phyloP scores from a whole-genome alignment of 306 rosid species.

The Rosa rugosa region DNA sequence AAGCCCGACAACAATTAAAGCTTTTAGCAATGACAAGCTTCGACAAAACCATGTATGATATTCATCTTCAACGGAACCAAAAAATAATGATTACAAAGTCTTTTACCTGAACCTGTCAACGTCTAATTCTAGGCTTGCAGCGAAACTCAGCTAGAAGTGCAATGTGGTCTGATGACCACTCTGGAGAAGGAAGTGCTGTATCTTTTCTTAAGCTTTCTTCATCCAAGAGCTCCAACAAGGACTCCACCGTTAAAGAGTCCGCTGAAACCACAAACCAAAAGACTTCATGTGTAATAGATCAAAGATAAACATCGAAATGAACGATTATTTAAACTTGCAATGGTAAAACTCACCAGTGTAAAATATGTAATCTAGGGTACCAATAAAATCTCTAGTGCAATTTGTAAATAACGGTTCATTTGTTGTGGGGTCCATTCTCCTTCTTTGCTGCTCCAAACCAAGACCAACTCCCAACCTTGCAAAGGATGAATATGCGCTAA shows the following conservation, averaged over 20 bases:
- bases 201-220: conserved; percentile 96
- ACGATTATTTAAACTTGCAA: conserved; percentile 7
- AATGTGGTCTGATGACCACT: conserved; percentile 98
- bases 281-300: background rate
- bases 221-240: conserved; percentile 91
- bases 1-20: background rate
- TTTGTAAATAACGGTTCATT: conserved; percentile 93
- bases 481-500: conserved; percentile 89
- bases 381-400: conserved; percentile 89
- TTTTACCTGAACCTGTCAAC: conserved; percentile 54
- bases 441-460: conserved; percentile 75
- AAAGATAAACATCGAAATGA: background rate
- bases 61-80: background rate
- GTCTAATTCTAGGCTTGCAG: conserved; percentile 83
- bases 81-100: conserved; percentile 7
- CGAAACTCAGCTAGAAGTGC: conserved; percentile 95
- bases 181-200: conserved; percentile 99
- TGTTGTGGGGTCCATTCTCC: conserved; percentile 70
- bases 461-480: conserved; percentile 67
- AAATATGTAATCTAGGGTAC: conserved; percentile 96
- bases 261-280: conserved; percentile 53
- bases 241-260: conserved; percentile 90
- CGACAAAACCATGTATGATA: background rate
- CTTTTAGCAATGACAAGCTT: background rate
- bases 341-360: conserved; percentile 67